These are phyloP conservation scores for Kodamaea restingae DNA, from an alignment of 805 yeast genomes.

Conservation along the genomic window DNA sequence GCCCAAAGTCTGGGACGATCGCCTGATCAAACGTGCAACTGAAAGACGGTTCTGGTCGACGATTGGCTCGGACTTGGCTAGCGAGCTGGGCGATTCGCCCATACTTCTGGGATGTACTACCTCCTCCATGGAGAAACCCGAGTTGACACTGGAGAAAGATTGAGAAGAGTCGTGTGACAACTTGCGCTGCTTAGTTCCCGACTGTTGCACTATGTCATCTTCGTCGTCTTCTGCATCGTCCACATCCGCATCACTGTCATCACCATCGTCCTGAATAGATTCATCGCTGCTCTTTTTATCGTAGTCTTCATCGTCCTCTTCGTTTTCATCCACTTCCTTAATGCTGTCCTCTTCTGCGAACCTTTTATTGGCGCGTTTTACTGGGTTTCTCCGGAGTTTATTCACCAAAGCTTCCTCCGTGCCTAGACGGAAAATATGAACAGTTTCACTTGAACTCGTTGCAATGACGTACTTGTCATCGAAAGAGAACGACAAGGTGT, in stretches of 20 bases:
- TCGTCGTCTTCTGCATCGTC: conserved; percentile 21
- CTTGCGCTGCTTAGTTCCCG: conserved; percentile 31
- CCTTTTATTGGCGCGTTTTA: conserved; percentile 12
- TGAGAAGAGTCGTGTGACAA: conserved; percentile 36
- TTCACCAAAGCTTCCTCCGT: conserved; percentile 42
- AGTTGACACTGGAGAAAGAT: conserved; percentile 27
- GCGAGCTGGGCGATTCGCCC: conserved; percentile 5
- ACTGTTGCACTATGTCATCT: conserved; percentile 15
- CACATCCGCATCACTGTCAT: conserved; percentile 14
- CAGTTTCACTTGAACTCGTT: conserved; percentile 84
- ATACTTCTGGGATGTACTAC: conserved; percentile 3
- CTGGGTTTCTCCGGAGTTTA: conserved; percentile 17
- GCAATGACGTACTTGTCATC: conserved; percentile 74
- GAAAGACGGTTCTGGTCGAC: conserved; percentile 68
- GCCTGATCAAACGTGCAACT: conserved; percentile 69
- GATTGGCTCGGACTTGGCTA: conserved; percentile 49
- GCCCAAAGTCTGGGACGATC: conserved; percentile 75
- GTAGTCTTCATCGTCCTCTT: conserved; percentile 15
- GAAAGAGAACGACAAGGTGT: conserved; percentile 69
- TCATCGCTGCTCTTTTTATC: conserved; percentile 12
- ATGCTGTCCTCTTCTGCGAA: conserved; percentile 26
- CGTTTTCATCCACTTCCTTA: conserved; percentile 15
- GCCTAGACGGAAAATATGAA: conserved; percentile 81
- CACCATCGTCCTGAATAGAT: conserved; percentile 14
- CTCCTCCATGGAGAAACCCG: conserved; percentile 20